These are phyloP conservation scores for Verticillium alfalfae DNA, from an alignment of 2,329 filamentous ascomycete species.

Conservation along the genomic window DNA sequence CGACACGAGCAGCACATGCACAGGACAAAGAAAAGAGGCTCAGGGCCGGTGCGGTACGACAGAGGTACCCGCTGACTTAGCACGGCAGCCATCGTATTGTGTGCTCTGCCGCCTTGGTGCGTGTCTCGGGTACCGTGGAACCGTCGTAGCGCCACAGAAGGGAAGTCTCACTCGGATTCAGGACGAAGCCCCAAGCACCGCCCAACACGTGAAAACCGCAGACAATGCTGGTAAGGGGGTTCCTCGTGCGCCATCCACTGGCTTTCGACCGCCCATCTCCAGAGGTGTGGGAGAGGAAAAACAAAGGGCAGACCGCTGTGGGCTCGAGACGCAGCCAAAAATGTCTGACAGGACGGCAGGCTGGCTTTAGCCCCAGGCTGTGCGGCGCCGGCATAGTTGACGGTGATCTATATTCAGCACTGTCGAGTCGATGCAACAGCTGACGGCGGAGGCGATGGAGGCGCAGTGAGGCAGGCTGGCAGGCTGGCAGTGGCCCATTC, in stretches of 20 bases:
- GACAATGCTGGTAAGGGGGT: neutral
- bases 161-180: neutral
- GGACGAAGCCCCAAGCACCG: neutral
- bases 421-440: neutral
- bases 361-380: neutral
- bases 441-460: neutral
- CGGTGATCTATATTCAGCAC: neutral
- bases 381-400: neutral
- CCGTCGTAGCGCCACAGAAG: neutral
- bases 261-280: neutral
- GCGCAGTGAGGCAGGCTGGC: neutral
- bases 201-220: neutral
- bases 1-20: neutral
- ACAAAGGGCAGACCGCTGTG: neutral
- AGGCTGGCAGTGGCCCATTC: neutral
- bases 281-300: neutral
- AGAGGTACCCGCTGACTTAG: neutral
- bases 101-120: neutral
- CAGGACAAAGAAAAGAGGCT: neutral
- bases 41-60: neutral
- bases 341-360: neutral
- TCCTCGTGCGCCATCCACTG: neutral
- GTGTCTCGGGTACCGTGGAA: neutral
- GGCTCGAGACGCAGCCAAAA: neutral
- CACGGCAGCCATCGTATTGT: neutral